Evolutionary conservation across 2,329 filamentous ascomycete genomes (phyloP).

Genomic region (Fusarium duplospermum): DNA sequence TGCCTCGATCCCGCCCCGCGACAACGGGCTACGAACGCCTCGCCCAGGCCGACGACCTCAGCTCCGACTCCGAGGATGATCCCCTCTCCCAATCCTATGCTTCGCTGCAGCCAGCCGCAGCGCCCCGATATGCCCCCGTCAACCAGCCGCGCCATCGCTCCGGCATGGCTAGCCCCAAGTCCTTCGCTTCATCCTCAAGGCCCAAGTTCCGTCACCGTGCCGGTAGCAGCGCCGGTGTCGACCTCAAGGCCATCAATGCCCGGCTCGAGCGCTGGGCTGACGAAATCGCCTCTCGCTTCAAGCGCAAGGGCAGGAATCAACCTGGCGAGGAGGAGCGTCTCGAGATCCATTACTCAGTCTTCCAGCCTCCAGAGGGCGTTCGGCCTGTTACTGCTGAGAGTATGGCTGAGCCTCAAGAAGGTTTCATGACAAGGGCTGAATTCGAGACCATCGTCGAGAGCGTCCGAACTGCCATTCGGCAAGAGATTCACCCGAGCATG

Average conservation of each 20-base stretch:
- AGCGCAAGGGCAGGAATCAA: constrained; percentile 82
- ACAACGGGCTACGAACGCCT: constrained; percentile 88
- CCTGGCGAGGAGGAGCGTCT: constrained; percentile 82
- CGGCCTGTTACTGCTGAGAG: constrained; percentile 81
- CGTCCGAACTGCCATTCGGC: constrained; percentile 88
- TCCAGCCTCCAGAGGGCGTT: constrained; percentile 90
- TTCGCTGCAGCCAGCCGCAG: constrained; percentile 67
- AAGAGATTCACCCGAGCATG: constrained; percentile 93
- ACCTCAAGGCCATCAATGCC: constrained; percentile 98
- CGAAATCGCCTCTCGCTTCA: constrained; percentile 97
- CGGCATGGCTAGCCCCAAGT: constrained; percentile 68
- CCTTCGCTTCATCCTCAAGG: constrained; percentile 45
- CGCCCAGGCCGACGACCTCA: constrained; percentile 82
- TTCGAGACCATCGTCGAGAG: constrained; percentile 92
- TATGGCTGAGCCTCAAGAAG: constrained; percentile 72
- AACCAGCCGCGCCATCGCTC: constrained; percentile 70
- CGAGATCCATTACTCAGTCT: constrained; percentile 98
- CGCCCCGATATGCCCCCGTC: constrained; percentile 73
- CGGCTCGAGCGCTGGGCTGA: constrained; percentile 96
- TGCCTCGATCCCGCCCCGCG: constrained; percentile 76
- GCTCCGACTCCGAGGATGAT: constrained; percentile 77
- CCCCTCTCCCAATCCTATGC: constrained; percentile 65
- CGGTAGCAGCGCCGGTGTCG: constrained; percentile 86
- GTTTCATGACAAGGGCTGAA: constrained; percentile 79
- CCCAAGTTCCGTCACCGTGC: constrained; percentile 59